These are phyloP conservation scores for Chaetomiaceae sp. DNA, from an alignment of 2,329 filamentous ascomycete genomes.

Conservation along the genomic window DNA sequence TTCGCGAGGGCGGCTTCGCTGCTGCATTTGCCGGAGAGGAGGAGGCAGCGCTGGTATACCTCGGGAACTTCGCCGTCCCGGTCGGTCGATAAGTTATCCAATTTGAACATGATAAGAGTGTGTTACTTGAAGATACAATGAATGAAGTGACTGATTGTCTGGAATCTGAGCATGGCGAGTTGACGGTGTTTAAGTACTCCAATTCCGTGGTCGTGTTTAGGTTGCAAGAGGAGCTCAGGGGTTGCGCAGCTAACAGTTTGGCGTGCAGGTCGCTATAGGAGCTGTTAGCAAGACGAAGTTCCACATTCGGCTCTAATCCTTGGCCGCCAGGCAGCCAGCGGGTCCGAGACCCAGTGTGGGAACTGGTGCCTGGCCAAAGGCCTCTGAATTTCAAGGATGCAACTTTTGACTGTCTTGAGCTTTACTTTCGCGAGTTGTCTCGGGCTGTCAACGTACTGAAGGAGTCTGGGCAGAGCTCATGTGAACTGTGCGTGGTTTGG, in stretches of 20 bases:
- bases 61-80: conserved; percentile 9
- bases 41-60: conserved; percentile 18
- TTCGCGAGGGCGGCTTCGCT: neutral
- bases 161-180: too few species aligned
- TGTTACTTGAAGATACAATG: neutral
- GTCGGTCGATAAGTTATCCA: conserved; percentile 10
- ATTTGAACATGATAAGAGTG: conserved; percentile 6
- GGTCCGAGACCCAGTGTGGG: neutral
- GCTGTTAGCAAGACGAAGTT: neutral
- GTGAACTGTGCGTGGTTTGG: too few species aligned
- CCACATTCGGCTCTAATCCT: neutral
- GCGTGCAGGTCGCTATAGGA: neutral
- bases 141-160: too few species aligned
- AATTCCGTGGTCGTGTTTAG: neutral
- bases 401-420: too few species aligned
- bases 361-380: neutral
- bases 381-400: too few species aligned
- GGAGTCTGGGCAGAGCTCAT: too few species aligned
- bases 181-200: neutral
- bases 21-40: conserved; percentile 13
- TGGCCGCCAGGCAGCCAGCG: neutral
- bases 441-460: too few species aligned
- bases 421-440: too few species aligned
- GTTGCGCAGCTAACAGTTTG: neutral
- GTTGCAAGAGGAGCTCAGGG: neutral